Conservation (phyloP, 163 green algal genomes). For the Scenedesmus sp. region DNA sequence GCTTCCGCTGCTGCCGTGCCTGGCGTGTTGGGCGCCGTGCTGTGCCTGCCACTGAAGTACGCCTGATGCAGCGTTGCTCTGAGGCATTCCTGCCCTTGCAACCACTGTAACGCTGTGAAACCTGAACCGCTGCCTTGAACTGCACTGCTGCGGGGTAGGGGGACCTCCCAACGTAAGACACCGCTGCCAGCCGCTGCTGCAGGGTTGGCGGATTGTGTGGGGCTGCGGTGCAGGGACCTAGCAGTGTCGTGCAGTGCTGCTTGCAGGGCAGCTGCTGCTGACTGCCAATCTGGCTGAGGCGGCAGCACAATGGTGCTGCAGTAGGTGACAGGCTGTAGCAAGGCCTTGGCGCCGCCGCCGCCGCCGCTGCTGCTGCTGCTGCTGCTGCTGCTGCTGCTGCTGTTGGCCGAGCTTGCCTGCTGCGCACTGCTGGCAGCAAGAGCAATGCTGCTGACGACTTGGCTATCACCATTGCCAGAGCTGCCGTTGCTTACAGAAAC, state of each 20-base stretch:
- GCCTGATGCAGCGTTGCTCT: conserved; percentile 53
- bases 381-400: conserved; percentile 14
- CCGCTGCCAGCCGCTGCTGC: conserved; percentile 56
- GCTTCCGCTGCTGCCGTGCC: conserved; percentile 68
- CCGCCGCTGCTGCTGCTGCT: neutral
- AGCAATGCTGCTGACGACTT: neutral
- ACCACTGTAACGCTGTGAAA: conserved; percentile 62
- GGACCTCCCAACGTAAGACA: conserved; percentile 78
- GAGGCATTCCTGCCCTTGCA: conserved; percentile 64
- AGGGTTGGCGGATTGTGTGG: neutral
- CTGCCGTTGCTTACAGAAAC: neutral
- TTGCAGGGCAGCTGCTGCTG: conserved; percentile 25
- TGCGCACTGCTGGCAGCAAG: neutral
- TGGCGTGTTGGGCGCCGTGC: conserved; percentile 79
- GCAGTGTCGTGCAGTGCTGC: neutral
- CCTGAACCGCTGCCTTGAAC: conserved; percentile 63
- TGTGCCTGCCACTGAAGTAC: conserved; percentile 88
- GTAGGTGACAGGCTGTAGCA: conserved; percentile 52
- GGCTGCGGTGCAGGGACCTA: neutral
- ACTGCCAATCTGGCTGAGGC: conserved; percentile 34
- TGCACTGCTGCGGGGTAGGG: conserved; percentile 65
- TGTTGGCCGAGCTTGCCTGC: neutral
- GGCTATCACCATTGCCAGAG: neutral
- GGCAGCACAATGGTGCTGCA: neutral
- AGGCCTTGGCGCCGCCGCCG: conserved; percentile 5